Evolutionary conservation across 352 stramenopile genomes (phyloP).

Genomic region (Peronospora destructor): DNA sequence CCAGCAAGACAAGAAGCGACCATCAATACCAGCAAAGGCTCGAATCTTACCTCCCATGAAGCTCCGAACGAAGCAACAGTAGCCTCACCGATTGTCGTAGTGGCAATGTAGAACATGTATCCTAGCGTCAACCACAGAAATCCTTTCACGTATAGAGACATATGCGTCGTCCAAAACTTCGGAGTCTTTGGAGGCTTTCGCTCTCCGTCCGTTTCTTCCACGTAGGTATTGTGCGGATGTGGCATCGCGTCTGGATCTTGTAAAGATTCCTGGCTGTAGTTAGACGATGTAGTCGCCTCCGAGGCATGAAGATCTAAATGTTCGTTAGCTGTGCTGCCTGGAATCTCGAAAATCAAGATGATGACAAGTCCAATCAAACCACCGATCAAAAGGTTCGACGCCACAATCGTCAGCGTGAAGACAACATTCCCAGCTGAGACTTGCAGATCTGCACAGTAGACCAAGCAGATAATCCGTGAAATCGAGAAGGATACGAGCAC

Average conservation of each 20-base stretch:
- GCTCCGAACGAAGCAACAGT: slow-evolving; percentile 40
- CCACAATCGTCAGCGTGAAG: slow-evolving; percentile 49
- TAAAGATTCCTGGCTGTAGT: slow-evolving; percentile 20
- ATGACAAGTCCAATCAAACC: slow-evolving; percentile 38
- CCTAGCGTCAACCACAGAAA: slow-evolving; percentile 59
- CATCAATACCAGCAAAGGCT: slow-evolving; percentile 66
- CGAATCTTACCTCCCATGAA: slow-evolving; percentile 65
- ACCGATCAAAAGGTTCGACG: slow-evolving; percentile 48
- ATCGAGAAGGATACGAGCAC: slow-evolving; percentile 67
- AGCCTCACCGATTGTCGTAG: slow-evolving; percentile 36
- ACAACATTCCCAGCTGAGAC: slow-evolving; percentile 46
- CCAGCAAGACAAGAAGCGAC: slow-evolving; percentile 53
- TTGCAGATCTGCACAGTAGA: slow-evolving; percentile 52
- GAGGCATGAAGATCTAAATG: slow-evolving; percentile 29
- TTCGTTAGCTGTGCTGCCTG: slow-evolving; percentile 32
- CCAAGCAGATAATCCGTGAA: slow-evolving; percentile 50
- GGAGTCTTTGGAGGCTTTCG: not conserved
- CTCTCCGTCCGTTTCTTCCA: slow-evolving; percentile 26
- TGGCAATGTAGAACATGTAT: slow-evolving; percentile 56
- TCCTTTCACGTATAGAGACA: slow-evolving; percentile 51
- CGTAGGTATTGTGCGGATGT: slow-evolving; percentile 51
- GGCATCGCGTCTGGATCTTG: slow-evolving; percentile 36
- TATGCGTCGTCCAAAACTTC: slow-evolving; percentile 15
- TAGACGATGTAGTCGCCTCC: slow-evolving; percentile 3
- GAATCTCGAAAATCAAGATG: slow-evolving; percentile 58